These are phyloP conservation scores for Leptodontidium sp. DNA, from an alignment of 2,329 filamentous ascomycete species.

Conservation along the genomic window DNA sequence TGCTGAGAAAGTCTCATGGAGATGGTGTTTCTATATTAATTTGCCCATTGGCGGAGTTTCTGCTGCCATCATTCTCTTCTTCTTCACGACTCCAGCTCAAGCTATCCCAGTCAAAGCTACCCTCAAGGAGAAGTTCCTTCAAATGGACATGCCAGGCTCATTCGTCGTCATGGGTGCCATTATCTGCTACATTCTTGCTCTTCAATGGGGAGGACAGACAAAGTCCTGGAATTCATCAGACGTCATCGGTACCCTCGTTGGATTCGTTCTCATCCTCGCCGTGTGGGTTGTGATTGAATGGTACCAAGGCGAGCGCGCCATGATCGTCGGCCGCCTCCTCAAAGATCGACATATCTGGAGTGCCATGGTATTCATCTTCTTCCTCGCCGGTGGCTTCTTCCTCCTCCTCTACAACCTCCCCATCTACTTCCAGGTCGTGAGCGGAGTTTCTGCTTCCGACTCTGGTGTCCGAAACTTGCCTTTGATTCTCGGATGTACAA, in stretches of 20 bases:
- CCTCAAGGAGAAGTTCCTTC: slow-evolving; percentile 54
- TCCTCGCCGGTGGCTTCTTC: slow-evolving; percentile 55
- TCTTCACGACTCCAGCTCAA: slow-evolving; percentile 53
- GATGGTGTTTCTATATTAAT: slow-evolving; percentile 53
- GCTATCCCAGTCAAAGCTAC: slow-evolving; percentile 50
- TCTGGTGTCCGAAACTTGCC: slow-evolving; percentile 52
- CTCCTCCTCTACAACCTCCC: slow-evolving; percentile 57
- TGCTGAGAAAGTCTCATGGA: slow-evolving; percentile 48
- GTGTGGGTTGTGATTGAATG: slow-evolving; percentile 51
- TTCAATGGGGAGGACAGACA: slow-evolving; percentile 57
- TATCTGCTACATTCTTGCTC: slow-evolving; percentile 55
- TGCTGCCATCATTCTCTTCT: slow-evolving; percentile 51
- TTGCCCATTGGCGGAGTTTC: slow-evolving; percentile 53
- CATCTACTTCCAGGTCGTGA: slow-evolving; percentile 58
- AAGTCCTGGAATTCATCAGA: slow-evolving; percentile 53
- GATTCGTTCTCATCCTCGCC: slow-evolving; percentile 46
- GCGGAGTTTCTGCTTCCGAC: slow-evolving; percentile 46
- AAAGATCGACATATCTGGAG: slow-evolving; percentile 54
- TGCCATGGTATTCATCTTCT: slow-evolving; percentile 52
- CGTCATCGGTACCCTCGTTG: slow-evolving; percentile 55
- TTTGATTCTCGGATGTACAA: slow-evolving; percentile 43
- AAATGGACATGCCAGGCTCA: slow-evolving; percentile 58
- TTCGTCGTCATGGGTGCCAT: slow-evolving; percentile 55
- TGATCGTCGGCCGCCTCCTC: slow-evolving; percentile 58
- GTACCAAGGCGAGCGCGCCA: slow-evolving; percentile 56